phyloP scores from a whole-genome alignment of 2,329 filamentous ascomycete genomes.

The Pyrenophora tritici-repentis region DNA sequence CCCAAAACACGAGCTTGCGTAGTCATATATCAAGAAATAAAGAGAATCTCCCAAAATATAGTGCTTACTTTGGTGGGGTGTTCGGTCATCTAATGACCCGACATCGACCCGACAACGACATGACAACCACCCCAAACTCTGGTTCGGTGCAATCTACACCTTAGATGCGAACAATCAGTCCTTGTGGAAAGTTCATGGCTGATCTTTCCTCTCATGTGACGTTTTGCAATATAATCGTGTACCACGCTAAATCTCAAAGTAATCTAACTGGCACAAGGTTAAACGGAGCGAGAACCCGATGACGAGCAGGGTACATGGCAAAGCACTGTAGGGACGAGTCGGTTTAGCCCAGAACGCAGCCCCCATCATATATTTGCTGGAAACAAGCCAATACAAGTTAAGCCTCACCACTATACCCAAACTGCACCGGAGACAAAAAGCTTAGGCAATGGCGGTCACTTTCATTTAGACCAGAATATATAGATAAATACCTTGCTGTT shows the following conservation, averaged over 20 bases:
- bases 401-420: constrained; percentile 5
- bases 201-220: neutral
- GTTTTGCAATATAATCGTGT: constrained; percentile 10
- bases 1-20: constrained; percentile 2
- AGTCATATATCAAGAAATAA: constrained; percentile 1
- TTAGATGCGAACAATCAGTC: constrained; percentile 1
- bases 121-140: neutral
- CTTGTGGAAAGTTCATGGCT: neutral
- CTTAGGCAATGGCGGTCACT: neutral
- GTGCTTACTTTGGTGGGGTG: neutral
- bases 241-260: constrained; percentile 10
- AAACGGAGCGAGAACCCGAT: neutral
- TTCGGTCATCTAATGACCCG: neutral
- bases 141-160: constrained; percentile 1
- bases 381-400: constrained; percentile 6
- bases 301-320: neutral
- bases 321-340: constrained; percentile 14
- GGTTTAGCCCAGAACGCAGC: too few species aligned
- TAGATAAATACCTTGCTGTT: too few species aligned
- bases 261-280: constrained; percentile 13
- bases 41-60: neutral
- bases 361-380: constrained; percentile 7
- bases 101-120: neutral
- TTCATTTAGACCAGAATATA: too few species aligned
- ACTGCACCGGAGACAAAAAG: constrained; percentile 9